These are phyloP conservation scores for Talaromyces atroroseus DNA, from an alignment of 2,329 filamentous ascomycete species.

Conservation along the genomic window DNA sequence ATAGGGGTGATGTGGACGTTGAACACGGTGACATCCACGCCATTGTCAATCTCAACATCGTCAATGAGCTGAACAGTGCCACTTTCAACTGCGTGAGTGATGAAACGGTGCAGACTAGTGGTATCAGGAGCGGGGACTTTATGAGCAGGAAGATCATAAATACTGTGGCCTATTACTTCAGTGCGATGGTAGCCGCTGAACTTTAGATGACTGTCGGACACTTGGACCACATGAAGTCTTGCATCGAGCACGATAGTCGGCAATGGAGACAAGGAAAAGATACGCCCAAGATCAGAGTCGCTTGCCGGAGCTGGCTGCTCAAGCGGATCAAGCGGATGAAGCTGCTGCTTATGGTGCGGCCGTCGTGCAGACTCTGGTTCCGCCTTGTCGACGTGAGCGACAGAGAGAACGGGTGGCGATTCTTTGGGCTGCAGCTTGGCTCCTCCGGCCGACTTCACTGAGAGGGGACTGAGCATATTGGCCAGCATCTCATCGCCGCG, in stretches of 20 bases:
- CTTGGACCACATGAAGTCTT: slow-evolving; percentile 33
- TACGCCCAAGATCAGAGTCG: slow-evolving; percentile 17
- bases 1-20: slow-evolving; percentile 41
- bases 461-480: slow-evolving; percentile 1
- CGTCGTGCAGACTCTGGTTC: neutral
- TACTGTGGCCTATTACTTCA: slow-evolving; percentile 30
- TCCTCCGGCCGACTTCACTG: neutral
- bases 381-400: neutral
- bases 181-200: slow-evolving; percentile 30
- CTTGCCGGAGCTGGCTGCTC: slow-evolving; percentile 1
- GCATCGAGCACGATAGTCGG: slow-evolving; percentile 37
- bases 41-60: slow-evolving; percentile 14
- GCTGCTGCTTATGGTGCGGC: neutral
- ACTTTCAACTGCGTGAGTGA: slow-evolving; percentile 34
- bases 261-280: slow-evolving; percentile 26
- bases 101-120: slow-evolving; percentile 30
- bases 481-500: slow-evolving; percentile 4
- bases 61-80: slow-evolving; percentile 32
- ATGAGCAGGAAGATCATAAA: slow-evolving; percentile 36
- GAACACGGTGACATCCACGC: slow-evolving; percentile 14
- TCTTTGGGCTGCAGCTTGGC: neutral
- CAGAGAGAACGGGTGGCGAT: neutral
- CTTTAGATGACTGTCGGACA: slow-evolving; percentile 41
- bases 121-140: slow-evolving; percentile 32
- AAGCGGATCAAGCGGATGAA: slow-evolving; percentile 4